Evolutionary conservation across 306 rosid species (phyloP).

Genomic region (Corylus avellana): DNA sequence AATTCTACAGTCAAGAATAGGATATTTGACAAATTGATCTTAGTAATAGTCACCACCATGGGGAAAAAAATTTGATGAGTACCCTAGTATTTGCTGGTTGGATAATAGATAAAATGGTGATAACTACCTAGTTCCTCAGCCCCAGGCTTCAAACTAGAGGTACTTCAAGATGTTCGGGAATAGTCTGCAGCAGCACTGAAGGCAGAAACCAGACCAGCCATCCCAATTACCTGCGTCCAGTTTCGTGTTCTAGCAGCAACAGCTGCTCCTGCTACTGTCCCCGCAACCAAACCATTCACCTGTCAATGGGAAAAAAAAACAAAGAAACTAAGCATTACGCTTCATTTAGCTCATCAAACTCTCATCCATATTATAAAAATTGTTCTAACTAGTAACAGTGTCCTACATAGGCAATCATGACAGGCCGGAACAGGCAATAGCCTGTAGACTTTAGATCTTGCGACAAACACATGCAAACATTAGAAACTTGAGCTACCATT

Average conservation of each 20-base stretch:
- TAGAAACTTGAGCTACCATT: slow-evolving; percentile 8
- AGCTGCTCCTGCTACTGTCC: slow-evolving; percentile 76
- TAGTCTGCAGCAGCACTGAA: slow-evolving; percentile 66
- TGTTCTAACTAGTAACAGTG: not conserved
- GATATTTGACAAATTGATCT: not conserved
- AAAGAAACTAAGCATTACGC: not conserved
- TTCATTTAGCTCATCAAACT: slow-evolving; percentile 24
- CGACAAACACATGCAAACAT: not conserved
- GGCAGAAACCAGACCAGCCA: slow-evolving; percentile 65
- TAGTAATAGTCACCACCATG: not conserved
- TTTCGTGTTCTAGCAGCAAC: slow-evolving; percentile 68
- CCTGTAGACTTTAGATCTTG: not conserved
- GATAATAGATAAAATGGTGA: not conserved
- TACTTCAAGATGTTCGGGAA: slow-evolving; percentile 43
- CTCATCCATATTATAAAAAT: not conserved
- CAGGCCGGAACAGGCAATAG: not conserved
- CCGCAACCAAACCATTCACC: slow-evolving; percentile 83
- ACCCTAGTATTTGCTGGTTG: slow-evolving; percentile 10
- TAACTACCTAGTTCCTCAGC: slow-evolving; percentile 2
- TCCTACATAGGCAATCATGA: slow-evolving; percentile 21
- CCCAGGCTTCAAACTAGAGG: slow-evolving; percentile 1
- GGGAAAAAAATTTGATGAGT: not conserved
- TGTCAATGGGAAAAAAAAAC: slow-evolving; percentile 25
- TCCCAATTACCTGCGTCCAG: slow-evolving; percentile 58
- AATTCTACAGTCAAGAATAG: not conserved